Percentiles rank a stretch among this genome's conserved stretches.
These are phyloP conservation scores for Abortiporus biennis DNA, from an alignment of 1,284 basidiomycete genomes.

Conservation along the genomic window DNA sequence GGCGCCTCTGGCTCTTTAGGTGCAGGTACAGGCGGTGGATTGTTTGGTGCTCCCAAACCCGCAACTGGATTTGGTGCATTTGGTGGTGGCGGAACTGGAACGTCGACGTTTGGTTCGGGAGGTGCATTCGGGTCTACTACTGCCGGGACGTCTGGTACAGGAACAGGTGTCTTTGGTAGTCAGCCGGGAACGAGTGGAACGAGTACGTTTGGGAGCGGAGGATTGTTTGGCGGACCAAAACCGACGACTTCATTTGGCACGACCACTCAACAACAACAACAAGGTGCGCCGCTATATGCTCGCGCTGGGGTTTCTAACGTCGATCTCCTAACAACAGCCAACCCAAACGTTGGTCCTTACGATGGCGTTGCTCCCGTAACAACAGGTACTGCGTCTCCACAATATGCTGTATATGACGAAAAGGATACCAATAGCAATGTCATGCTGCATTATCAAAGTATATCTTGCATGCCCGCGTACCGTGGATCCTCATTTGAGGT, in stretches of 20 bases:
- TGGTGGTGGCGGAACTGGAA: constrained; percentile 34
- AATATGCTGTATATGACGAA: constrained; percentile 48
- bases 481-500: constrained; percentile 69
- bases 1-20: constrained; percentile 54
- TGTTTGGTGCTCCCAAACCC: constrained; percentile 61
- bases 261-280: constrained; percentile 10
- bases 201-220: constrained; percentile 17
- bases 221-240: constrained; percentile 26
- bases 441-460: constrained; percentile 64
- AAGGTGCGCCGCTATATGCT: too few relatives aligned
- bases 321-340: constrained; percentile 10
- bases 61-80: constrained; percentile 67
- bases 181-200: constrained; percentile 20
- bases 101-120: constrained; percentile 23
- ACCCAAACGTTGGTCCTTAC: constrained; percentile 15
- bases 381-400: constrained; percentile 57
- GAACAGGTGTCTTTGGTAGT: constrained; percentile 38
- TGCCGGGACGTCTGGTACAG: constrained; percentile 17
- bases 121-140: constrained; percentile 19
- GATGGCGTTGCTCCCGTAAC: constrained; percentile 43
- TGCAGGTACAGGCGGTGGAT: constrained; percentile 32
- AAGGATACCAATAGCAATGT: constrained; percentile 45
- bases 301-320: too few relatives aligned
- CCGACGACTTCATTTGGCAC: constrained; percentile 22
- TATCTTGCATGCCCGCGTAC: constrained; percentile 68